Evolutionary conservation across 441 rosid species (phyloP), one percentile per base, ranked within the genome.

Genomic region (Aquilaria agallochum): DNA sequence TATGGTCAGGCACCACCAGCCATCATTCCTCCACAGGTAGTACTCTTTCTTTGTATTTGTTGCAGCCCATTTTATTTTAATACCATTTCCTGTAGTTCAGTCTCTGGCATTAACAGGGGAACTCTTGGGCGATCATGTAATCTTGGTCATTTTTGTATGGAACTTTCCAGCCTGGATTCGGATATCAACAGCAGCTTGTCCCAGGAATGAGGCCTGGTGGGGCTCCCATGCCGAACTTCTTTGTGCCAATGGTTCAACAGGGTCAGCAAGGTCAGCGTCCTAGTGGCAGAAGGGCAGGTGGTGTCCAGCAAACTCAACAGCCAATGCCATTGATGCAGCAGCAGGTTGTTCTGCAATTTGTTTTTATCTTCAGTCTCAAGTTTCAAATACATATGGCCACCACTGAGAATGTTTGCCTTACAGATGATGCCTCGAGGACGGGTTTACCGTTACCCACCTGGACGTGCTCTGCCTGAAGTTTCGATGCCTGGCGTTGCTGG

Each of bases 151-250:
- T 40, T 46, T 45, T 59, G 44, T 50, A 14, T 52, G 31, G 64
- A 56, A 33, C 59, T n/a, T 65, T 12, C 33, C 78, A 87, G 90
- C 80, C 87, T 64, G 93, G 45, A 48, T 84, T 79, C 60, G 88
- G 93, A 56, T 84, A 84, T 76, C 88, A 87, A 67, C 88, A 79
- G 54, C 92, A 86, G 71, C 75, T 82, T n/a, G 80, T 86, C 65
- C 92, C 90, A 60, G 90, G 92, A 31, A 82, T 88, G 92, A 85
- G 92, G 72, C 89, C 87, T 34, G 94, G 86, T 50, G 86, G 73
- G 5, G 82, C 69, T 46, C 90, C 90, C 5, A 76, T 87, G 83
- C 89, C 77, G 60, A 87, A 85, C 68, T 87, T 81, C 77, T 84
- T 83, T 71, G 72, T 85, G 32, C 89, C 92, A 3, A 75, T 80